phyloP scores from a whole-genome alignment of 768 basidiomycete genomes.

The Harrya chromipes region DNA sequence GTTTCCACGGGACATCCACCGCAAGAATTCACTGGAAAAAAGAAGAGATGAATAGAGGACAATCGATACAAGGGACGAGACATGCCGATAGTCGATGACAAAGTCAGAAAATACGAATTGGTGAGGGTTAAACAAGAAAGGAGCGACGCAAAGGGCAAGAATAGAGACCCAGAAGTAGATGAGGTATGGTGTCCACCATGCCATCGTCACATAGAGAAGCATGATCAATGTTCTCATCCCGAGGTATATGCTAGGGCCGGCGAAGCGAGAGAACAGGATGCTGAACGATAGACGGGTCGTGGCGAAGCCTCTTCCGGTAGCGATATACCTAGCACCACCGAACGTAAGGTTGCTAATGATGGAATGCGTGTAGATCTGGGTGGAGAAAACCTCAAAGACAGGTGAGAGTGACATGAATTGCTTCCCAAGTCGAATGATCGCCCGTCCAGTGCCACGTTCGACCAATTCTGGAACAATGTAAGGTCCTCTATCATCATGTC shows the following conservation, averaged over 20 bases:
- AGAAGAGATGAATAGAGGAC: not conserved
- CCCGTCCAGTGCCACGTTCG: conserved; percentile 91
- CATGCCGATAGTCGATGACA: conserved; percentile 89
- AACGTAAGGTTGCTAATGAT: conserved; percentile 96
- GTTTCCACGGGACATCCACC: conserved; percentile 99
- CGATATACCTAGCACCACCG: conserved; percentile 97
- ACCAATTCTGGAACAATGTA: conserved; percentile 66
- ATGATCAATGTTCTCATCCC: conserved; percentile 92
- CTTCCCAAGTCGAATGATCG: conserved; percentile 86
- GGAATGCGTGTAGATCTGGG: conserved; percentile 97
- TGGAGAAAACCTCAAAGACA: conserved; percentile 96
- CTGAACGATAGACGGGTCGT: conserved; percentile 93
- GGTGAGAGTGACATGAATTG: conserved; percentile 95
- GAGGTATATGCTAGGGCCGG: conserved; percentile 96
- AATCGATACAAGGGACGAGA: not conserved
- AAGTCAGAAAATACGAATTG: conserved; percentile 98
- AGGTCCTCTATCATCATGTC: conserved; percentile 14
- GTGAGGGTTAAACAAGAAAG: conserved; percentile 99
- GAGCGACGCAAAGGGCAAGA: conserved; percentile 85
- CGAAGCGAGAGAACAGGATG: conserved; percentile 96
- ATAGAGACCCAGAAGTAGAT: conserved; percentile 99
- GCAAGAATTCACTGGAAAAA: conserved; percentile 78
- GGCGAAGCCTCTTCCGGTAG: conserved; percentile 98
- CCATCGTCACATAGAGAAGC: conserved; percentile 90
- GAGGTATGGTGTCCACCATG: conserved; percentile 88